These are phyloP conservation scores for Salix arbutifolia DNA, from an alignment of 345 rosid genomes.

Conservation along the genomic window DNA sequence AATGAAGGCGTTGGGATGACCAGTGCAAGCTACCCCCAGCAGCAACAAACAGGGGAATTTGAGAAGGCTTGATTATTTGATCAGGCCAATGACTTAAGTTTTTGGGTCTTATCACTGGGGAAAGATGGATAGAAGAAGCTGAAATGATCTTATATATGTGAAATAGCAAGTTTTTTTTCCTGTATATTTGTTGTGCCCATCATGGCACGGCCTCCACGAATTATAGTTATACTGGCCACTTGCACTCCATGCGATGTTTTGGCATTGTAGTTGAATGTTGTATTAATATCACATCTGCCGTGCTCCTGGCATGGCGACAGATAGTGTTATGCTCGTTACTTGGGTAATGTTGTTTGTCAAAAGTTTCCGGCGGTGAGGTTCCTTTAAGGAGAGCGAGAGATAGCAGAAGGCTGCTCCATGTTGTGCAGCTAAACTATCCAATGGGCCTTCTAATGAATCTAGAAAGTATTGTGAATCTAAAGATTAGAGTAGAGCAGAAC, in stretches of 20 bases:
- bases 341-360: background rate
- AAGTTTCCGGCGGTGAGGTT: background rate
- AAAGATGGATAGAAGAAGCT: conserved; percentile 12
- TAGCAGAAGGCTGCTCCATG: background rate
- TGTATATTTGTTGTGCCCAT: background rate
- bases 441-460: background rate
- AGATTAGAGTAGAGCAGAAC: too few species aligned
- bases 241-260: background rate
- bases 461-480: background rate
- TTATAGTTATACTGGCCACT: background rate
- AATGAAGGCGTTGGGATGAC: conserved; percentile 74
- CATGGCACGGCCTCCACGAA: background rate
- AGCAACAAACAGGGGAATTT: conserved; percentile 41
- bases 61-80: conserved; percentile 38
- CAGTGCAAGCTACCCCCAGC: conserved; percentile 37
- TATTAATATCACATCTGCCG: background rate
- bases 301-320: background rate
- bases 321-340: background rate
- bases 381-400: background rate
- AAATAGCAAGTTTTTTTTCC: background rate
- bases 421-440: background rate
- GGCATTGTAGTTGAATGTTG: background rate
- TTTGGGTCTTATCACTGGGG: background rate
- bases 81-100: conserved; percentile 8
- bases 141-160: background rate